phyloP scores from a whole-genome alignment of 2,329 filamentous ascomycete species.

The Claviceps humidiphila region DNA sequence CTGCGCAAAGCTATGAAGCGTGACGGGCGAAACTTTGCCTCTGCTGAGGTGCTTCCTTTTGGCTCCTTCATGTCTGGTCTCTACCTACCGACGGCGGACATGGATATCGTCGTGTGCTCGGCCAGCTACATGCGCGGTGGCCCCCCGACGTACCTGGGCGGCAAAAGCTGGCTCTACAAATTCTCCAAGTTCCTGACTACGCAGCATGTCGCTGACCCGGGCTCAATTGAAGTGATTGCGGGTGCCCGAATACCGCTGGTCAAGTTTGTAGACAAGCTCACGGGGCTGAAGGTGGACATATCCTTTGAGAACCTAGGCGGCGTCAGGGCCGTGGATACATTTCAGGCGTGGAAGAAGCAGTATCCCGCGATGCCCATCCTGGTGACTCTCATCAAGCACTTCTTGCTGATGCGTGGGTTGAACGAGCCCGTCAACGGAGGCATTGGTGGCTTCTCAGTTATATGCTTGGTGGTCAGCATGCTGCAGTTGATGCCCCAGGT shows the following conservation, averaged over 20 bases:
- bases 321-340: constrained; percentile 66
- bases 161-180: constrained; percentile 44
- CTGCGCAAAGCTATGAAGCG: constrained; percentile 46
- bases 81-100: constrained; percentile 63
- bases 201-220: constrained; percentile 41
- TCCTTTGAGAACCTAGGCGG: constrained; percentile 90
- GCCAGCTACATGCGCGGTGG: constrained; percentile 41
- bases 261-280: constrained; percentile 72
- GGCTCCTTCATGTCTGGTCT: constrained; percentile 88
- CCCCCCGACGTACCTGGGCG: constrained; percentile 31
- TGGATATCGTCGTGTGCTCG: constrained; percentile 77
- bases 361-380: constrained; percentile 80
- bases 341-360: constrained; percentile 61
- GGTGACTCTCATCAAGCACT: constrained; percentile 84
- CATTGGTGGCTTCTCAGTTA: constrained; percentile 86
- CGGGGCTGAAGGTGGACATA: constrained; percentile 75
- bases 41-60: constrained; percentile 59
- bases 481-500: constrained; percentile 66
- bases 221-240: constrained; percentile 53
- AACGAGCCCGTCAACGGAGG: constrained; percentile 89
- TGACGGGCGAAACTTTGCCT: constrained; percentile 34
- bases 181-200: constrained; percentile 48
- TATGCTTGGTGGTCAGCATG: constrained; percentile 83
- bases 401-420: constrained; percentile 73
- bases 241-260: constrained; percentile 79